Evolutionary conservation across 345 rosid genomes (phyloP), one percentile per base, ranked within the genome.

Genomic region (Hypericum androsaemum): DNA sequence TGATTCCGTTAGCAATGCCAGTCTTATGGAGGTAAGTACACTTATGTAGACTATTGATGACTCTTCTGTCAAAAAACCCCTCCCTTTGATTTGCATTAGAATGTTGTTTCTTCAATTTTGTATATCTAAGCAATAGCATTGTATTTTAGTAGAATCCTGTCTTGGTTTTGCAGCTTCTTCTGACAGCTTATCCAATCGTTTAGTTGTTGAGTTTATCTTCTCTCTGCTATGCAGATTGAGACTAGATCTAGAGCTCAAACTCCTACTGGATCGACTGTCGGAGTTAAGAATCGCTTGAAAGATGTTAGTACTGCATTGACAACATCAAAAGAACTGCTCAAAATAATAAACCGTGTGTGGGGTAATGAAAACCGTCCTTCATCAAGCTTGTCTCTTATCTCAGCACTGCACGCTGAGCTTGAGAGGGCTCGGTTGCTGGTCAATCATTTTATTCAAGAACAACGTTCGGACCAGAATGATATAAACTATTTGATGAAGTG

Each of bases 351-450:
- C 64, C 88, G 95, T 22, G 75, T 88, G 74, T 83, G 97, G 97
- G 88, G 94, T 62, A 84, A 74, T 59, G 94, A 88, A 62, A 88
- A 78, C 57, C 83, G 88, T 17, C 90, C 95, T 59, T 79, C 95
- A 32, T 92, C 98, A 7, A 85, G 82, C 80, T 73, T 85, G 86
- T 83, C 97, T 39, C 89, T 92, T 37, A 74, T 92, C 73, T 88
- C 98, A 10, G 95, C 98, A 61, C 65, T 92, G 50, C 98, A 92
- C 64, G 80, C 98, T 9, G 98, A 92, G 79, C 88, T 92, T 12
- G 96, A 92, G 63, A 75, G 98, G 71, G 96, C 94, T 69, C 83
- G 95, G 43, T 66, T 88, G 69, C 89, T 80, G 68, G 84, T 92
- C 68, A 92, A 92, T 63, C 95, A 88, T 57, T 58, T 81, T 13